Base-by-base conservation (phyloP, 148 eudicot species). In the Vaccinium myrtillus region DNA sequence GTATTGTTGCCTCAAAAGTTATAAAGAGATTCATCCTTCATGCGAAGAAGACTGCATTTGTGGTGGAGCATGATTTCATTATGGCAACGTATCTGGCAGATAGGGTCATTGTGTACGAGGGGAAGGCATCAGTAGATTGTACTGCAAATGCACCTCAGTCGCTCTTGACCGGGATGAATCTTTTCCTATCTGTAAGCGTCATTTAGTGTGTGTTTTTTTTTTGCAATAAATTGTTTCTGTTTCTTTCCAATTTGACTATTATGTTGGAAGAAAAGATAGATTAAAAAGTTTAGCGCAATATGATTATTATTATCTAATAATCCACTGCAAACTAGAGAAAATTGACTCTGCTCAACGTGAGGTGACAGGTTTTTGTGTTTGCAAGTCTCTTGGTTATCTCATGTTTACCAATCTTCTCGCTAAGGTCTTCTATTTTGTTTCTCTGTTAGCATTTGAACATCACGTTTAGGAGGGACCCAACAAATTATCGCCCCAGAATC, bases 71-170 rank as follows among this genome's bases (percentile, higher is more conserved):
- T 78, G 99, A 96, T 87, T 96, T 96, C 73, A 96, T 96, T 1
- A 96, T 96, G 99, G 97, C 99, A 77, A 94, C 97, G 54, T 96
- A 96, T 88, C 87, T 96, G 87, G 99, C 99, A 1, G 98, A 96
- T 84, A 88, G 97, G 85, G 99, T 96, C 75, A 92, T 96, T 86
- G 98, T 94, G 73, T 96, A 92, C 54, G 99, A 96, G 86, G 98
- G 99, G 71, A 81, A 27, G 27, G 92, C 98, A 27, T 96, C 99
- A 1, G 87, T 96, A 49, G 97, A 93, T 87, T 96, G 99, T 93
- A 84, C 82, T 75, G 99, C 99, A 74, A 94, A 94, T 81, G 59
- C 95, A n/a, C 98, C 99, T 32, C 98, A 94, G 84, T 94, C 99
- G 19, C 87, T 94, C 82, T 87, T 94, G 90, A 93, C 97, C 21